phyloP scores from a whole-genome alignment of 371 early-diverging fungal species.

The Syncephalis plumigaleata region DNA sequence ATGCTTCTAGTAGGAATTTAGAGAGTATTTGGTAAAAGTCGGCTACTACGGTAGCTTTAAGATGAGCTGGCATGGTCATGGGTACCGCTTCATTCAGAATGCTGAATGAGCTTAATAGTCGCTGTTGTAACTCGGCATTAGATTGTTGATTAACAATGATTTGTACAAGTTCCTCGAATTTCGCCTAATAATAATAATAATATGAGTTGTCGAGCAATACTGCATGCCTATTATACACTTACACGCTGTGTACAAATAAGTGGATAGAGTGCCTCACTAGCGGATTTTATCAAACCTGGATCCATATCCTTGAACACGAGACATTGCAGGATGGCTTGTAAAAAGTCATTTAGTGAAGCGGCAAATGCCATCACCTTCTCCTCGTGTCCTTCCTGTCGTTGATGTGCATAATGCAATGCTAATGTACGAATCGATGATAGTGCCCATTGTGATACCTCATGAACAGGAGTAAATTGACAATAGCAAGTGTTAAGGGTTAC shows the following conservation, averaged over 20 bases:
- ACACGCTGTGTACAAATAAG: conserved; percentile 4
- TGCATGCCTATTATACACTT: too few relatives aligned
- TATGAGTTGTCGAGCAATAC: not conserved
- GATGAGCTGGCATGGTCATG: not conserved
- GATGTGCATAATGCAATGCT: conserved; percentile 1
- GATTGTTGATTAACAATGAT: not conserved
- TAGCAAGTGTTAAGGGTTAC: not conserved
- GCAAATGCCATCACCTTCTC: not conserved
- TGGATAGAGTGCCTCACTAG: conserved; percentile 1
- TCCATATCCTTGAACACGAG: conserved; percentile 5
- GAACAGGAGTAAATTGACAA: conserved; percentile 1
- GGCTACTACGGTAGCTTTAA: too few relatives aligned
- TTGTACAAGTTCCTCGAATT: not conserved
- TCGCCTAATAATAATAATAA: not conserved
- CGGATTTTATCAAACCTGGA: conserved; percentile 1
- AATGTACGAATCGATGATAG: conserved; percentile 3
- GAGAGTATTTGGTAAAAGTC: too few relatives aligned
- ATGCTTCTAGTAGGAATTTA: too few relatives aligned
- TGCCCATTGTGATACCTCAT: conserved; percentile 2
- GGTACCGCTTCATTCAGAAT: not conserved
- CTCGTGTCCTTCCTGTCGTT: not conserved
- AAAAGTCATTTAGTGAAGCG: not conserved
- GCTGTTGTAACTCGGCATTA: not conserved
- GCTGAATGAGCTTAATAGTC: not conserved
- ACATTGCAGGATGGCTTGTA: conserved; percentile 1